A percentile compares a stretch with the other conserved stretches of the same genome.
Evolutionary conservation across 2,329 filamentous ascomycete species (phyloP).

Genomic region (Thelonectria rubi): DNA sequence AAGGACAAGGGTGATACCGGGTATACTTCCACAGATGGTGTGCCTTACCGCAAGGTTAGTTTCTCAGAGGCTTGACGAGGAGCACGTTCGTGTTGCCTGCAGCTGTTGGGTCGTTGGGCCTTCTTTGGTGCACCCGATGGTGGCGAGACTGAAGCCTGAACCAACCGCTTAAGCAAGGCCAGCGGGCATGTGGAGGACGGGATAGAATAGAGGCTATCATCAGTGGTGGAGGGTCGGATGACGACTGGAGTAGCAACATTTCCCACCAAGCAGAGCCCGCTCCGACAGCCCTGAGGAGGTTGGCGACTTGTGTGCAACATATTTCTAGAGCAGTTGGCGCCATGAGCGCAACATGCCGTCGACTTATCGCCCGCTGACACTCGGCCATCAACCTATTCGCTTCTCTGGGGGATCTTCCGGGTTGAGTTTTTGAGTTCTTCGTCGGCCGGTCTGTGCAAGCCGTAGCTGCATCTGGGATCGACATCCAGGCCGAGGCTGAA

Average conservation of each 20-base stretch:
- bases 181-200: constrained; percentile 16
- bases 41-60: constrained; percentile 23
- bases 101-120: constrained; percentile 17
- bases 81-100: constrained; percentile 14
- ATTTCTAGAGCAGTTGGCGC: neutral
- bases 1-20: constrained; percentile 27
- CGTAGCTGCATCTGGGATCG: constrained; percentile 19
- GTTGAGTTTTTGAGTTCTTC: constrained; percentile 15
- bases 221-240: constrained; percentile 4
- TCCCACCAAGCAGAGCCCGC: constrained; percentile 27
- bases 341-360: neutral
- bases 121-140: constrained; percentile 11
- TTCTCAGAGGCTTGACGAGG: constrained; percentile 3
- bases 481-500: constrained; percentile 1
- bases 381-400: constrained; percentile 4
- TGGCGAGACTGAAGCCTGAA: constrained; percentile 19
- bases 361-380: constrained; percentile 1
- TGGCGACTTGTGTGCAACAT: neutral
- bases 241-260: constrained; percentile 7
- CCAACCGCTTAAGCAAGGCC: constrained; percentile 1
- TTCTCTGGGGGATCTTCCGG: constrained; percentile 15
- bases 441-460: constrained; percentile 7
- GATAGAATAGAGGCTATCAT: neutral
- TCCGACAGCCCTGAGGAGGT: neutral
- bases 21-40: constrained; percentile 21